These are phyloP conservation scores for Lenwebbia sp. DNA, from an alignment of 345 rosid genomes.

Conservation along the genomic window DNA sequence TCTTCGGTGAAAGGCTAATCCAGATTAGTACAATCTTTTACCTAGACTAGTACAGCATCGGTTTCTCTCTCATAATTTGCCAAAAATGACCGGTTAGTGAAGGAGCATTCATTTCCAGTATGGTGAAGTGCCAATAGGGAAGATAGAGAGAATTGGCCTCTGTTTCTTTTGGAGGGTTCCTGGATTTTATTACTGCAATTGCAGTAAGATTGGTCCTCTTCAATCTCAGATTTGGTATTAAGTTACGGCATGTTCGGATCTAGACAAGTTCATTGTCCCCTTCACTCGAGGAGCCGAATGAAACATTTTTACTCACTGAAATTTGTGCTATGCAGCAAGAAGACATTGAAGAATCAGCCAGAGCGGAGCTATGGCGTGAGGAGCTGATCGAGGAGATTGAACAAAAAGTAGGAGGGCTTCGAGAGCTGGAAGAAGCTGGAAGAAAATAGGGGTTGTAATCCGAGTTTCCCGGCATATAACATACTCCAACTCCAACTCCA, in stretches of 20 bases:
- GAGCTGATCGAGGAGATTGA: conserved; percentile 94
- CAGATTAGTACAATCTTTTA: background rate
- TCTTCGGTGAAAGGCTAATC: background rate
- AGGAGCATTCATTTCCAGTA: background rate
- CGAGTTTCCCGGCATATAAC: background rate
- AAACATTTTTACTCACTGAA: background rate
- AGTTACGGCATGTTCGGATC: background rate
- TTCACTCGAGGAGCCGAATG: background rate
- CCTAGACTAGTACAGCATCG: background rate
- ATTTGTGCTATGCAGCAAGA: conserved; percentile 52
- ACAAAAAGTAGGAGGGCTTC: conserved; percentile 75
- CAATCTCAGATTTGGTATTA: background rate
- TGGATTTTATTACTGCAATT: background rate
- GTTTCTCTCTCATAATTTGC: background rate
- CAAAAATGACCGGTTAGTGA: background rate
- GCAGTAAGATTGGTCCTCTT: background rate
- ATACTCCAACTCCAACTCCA: background rate
- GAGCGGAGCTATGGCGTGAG: conserved; percentile 90
- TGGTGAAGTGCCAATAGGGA: background rate
- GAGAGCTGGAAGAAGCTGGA: conserved; percentile 81
- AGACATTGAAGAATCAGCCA: conserved; percentile 74
- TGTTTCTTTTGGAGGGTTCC: background rate
- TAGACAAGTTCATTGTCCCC: background rate
- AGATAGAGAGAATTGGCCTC: background rate
- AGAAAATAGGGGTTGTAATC: conserved; percentile 22